Conservation (phyloP, 345 rosid genomes). For the Syzygium oleosum region DNA sequence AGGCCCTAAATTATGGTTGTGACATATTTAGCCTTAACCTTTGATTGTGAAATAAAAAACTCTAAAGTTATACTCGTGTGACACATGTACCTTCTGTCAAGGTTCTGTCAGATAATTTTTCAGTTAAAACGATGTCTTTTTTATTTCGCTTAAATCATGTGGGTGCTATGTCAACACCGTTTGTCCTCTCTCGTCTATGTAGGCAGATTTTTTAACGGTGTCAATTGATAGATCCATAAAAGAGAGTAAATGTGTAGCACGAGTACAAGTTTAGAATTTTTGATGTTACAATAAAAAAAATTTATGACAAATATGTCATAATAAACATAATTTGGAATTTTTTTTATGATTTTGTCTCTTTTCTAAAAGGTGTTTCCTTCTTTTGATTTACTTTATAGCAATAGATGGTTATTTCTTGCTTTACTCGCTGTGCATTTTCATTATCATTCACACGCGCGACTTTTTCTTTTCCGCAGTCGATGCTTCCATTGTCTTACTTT, state of each 20-base stretch:
- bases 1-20: not conserved
- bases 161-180: accelerated
- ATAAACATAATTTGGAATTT: not conserved
- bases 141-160: not conserved
- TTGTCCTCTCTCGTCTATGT: accelerated
- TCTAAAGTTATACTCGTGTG: not conserved
- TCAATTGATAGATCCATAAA: not conserved
- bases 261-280: not conserved
- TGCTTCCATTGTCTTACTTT: not conserved
- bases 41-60: not conserved
- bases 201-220: not conserved
- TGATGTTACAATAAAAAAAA: not conserved
- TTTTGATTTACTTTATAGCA: not conserved
- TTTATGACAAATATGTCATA: not conserved
- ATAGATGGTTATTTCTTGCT: not conserved
- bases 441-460: not conserved
- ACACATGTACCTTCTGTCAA: accelerated
- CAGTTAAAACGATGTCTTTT: not conserved
- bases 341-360: not conserved
- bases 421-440: not conserved
- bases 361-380: not conserved
- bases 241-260: accelerated
- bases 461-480: not conserved
- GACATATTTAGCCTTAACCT: not conserved
- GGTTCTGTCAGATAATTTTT: not conserved